Conservation (phyloP, 495 filamentous ascomycete genomes). For the Thermochaetoides thermophila region DNA sequence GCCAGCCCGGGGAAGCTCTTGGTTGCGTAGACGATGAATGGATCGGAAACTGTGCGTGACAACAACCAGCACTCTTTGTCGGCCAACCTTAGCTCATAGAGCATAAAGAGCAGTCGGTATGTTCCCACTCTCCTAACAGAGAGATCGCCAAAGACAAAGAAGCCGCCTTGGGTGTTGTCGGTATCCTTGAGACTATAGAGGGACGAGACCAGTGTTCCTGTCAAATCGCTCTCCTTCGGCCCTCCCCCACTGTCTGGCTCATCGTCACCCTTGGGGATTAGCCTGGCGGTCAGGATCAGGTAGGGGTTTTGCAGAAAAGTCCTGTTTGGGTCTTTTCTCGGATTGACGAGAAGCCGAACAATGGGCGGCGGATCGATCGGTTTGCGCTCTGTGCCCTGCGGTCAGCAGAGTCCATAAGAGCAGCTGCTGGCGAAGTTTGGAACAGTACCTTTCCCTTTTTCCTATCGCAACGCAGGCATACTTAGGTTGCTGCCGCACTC, state of each 20-base stretch:
- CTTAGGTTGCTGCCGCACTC: slow-evolving; percentile 51
- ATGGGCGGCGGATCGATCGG: slow-evolving; percentile 92
- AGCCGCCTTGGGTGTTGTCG: slow-evolving; percentile 83
- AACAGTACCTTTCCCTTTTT: slow-evolving; percentile 49
- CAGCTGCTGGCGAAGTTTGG: no score
- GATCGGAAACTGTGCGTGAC: slow-evolving; percentile 54
- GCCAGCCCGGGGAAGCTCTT: slow-evolving; percentile 80
- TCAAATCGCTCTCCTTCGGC: slow-evolving; percentile 41
- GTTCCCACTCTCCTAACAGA: slow-evolving; percentile 71
- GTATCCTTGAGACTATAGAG: slow-evolving; percentile 86
- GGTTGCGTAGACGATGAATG: slow-evolving; percentile 57
- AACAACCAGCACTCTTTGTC: slow-evolving; percentile 35
- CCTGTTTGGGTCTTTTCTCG: slow-evolving; percentile 57
- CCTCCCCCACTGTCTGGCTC: slow-evolving; percentile 18
- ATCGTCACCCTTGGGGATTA: slow-evolving; percentile 39
- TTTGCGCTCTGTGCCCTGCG: slow-evolving; percentile 68
- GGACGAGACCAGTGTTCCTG: slow-evolving; percentile 76
- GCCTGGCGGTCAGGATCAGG: slow-evolving; percentile 57
- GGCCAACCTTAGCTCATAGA: slow-evolving; percentile 78
- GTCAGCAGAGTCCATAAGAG: no score
- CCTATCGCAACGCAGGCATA: slow-evolving; percentile 53
- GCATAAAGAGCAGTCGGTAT: slow-evolving; percentile 67
- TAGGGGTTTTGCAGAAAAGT: slow-evolving; percentile 49
- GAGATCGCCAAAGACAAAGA: slow-evolving; percentile 94
- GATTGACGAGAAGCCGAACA: slow-evolving; percentile 62